Evolutionary conservation across 768 basidiomycete species (phyloP).

Genomic region (Lactarius tabidus): DNA sequence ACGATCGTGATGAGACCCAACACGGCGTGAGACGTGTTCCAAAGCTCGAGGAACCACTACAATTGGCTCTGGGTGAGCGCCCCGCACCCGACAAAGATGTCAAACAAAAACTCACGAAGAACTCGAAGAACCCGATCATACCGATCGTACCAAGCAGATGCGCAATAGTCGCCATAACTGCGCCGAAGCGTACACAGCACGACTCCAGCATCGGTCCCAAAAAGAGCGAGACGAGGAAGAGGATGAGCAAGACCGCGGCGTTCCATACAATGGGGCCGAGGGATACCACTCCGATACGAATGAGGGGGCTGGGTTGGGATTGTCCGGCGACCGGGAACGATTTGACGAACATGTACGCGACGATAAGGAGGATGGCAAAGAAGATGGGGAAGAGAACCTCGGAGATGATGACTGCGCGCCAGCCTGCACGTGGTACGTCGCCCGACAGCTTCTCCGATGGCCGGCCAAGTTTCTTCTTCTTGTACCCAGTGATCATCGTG

Average conservation of each 20-base stretch:
- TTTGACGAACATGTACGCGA: conserved; percentile 92
- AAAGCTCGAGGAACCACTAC: conserved; percentile 96
- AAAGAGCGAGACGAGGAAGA: conserved; percentile 90
- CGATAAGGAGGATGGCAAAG: conserved; percentile 81
- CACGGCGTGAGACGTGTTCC: conserved; percentile 96
- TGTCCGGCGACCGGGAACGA: conserved; percentile 70
- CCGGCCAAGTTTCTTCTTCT: conserved; percentile 94
- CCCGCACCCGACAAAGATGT: not conserved
- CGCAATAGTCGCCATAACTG: conserved; percentile 86
- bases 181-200: conserved; percentile 84
- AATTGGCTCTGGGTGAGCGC: not conserved
- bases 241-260: conserved; percentile 75
- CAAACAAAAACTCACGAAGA: conserved; percentile 61
- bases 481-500: conserved; percentile 99
- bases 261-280: conserved; percentile 97
- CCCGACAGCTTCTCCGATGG: conserved; percentile 96
- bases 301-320: conserved; percentile 74
- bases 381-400: conserved; percentile 83
- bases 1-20: conserved; percentile 88
- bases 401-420: conserved; percentile 85
- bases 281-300: conserved; percentile 90
- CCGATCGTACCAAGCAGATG: conserved; percentile 81
- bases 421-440: conserved; percentile 89
- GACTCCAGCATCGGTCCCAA: conserved; percentile 87
- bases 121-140: conserved; percentile 93